Evolutionary conservation across 768 basidiomycete genomes (phyloP).

Genomic region (Kwoniella heveanensis): DNA sequence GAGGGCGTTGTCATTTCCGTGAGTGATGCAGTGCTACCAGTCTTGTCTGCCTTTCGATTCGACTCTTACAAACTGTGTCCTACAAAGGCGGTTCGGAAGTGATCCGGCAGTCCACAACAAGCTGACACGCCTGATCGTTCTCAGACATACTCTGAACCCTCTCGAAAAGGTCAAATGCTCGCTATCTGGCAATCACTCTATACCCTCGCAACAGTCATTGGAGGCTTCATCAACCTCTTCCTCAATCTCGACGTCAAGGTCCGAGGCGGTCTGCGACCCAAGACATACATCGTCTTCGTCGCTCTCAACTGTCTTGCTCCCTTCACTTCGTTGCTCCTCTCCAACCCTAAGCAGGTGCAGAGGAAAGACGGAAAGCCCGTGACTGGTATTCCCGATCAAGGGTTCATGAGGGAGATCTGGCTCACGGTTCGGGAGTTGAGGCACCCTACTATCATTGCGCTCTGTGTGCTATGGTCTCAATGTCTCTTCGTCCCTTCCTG

Average conservation of each 20-base stretch:
- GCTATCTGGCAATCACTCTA: slow-evolving; percentile 24
- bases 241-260: slow-evolving; percentile 25
- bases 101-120: too few relatives aligned
- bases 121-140: too few relatives aligned
- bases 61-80: too few relatives aligned
- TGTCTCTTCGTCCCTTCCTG: slow-evolving; percentile 22
- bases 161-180: slow-evolving; percentile 17
- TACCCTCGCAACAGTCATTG: slow-evolving; percentile 15
- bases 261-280: slow-evolving; percentile 21
- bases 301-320: slow-evolving; percentile 23
- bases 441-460: slow-evolving; percentile 20
- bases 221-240: slow-evolving; percentile 22
- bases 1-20: slow-evolving; percentile 21
- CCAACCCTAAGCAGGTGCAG: slow-evolving; percentile 26
- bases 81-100: too few relatives aligned
- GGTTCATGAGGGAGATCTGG: slow-evolving; percentile 25
- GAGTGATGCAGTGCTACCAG: too few relatives aligned
- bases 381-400: slow-evolving; percentile 17
- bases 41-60: too few relatives aligned
- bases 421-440: slow-evolving; percentile 16
- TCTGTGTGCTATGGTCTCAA: slow-evolving; percentile 23
- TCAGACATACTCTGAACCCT: slow-evolving; percentile 22
- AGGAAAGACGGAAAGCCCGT: slow-evolving; percentile 23
- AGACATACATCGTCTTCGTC: slow-evolving; percentile 25
- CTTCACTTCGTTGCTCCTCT: slow-evolving; percentile 18